Base-by-base conservation (phyloP, 2,329 filamentous ascomycete genomes). In the Sclerotinia nivalis region DNA sequence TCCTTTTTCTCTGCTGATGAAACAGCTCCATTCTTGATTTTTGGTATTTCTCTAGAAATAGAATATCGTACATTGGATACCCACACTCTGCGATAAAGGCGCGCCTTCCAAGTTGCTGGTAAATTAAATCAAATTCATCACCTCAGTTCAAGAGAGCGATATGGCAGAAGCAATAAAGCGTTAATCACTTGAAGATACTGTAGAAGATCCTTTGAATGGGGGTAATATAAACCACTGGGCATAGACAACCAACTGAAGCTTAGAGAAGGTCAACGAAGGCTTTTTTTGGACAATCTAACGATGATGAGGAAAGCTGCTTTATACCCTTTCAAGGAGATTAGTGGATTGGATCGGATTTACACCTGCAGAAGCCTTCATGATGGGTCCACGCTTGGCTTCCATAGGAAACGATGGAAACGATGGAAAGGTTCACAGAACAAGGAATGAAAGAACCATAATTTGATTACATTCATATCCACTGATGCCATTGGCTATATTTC, bases 331-430 rank as follows among this genome's bases (percentile, higher is more conserved):
- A 13, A 55, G 62, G 5, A 31, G 25, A n/a, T 60, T 50, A 31
- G 25, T 58, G 65, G 45, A 67, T 58, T 31, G 15, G 31, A 68
- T 62, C 40, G 56, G 37, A 45, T 34, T n/a, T 66, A 55, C 50
- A 54, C 37, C 45, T 68, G 54, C 34, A 49, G 66, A 60, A 60
- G 66, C 66, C 66, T 60, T 68, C n/a, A 34, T 47, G n/a, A 52
- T 40, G 54, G 65, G 28, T 22, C 54, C 50, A 28, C 28, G 54
- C 40, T 47, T 40, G 22, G 22, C 62, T 65, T 65, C 62, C 62
- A 65, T 43, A 65, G 31, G 54, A 68, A 45, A 61, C 9, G 45
- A 50, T 31, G 37, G 52, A 13, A 40, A 40, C 13, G 31, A 50
- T 31, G 37, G 50, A 66, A 45, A 56, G 37, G 8, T 20, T 56